Evolutionary conservation across 73 alveolate species (phyloP), one percentile per base, ranked within the genome.

Genomic region (Symbiodinium pilosum): DNA sequence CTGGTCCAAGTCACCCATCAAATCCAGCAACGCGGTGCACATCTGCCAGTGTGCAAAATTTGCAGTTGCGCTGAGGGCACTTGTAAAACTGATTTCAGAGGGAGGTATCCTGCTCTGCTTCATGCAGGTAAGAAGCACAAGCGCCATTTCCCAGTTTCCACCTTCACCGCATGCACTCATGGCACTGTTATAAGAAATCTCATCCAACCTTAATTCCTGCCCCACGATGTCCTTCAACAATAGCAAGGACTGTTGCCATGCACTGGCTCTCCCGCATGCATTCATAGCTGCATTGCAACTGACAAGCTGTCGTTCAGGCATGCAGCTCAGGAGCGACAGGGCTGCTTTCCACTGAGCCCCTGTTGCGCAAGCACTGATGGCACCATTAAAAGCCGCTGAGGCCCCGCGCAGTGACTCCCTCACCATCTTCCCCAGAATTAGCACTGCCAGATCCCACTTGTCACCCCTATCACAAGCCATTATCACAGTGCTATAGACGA

Each of bases 281-380:
- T n/a, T 47, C 56, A 91, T 71, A 81, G 97, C 97, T 12, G 97
- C n/a, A 54, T 91, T 91, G 89, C 43, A 91, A 40, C 97, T 69
- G 24, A 91, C 97, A 42, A 59, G 81, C 47, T 91, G 87, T 24
- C 89, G 89, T 24, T 38, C 16, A 43, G 89, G 88, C 97, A 91
- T 91, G 9, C 54, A 91, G 30, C 18, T 5, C 42, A 91, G 28
- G 18, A 91, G 30, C 32, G 32, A 41, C 39, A 83, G 32, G 1
- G 97, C 97, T 20, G 77, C 89, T 34, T 71, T 75, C 97, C 97
- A 91, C 40, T 69, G 97, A 47, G 77, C 51, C 21, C 89, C 81
- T 3, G 87, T 26, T n/a, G 95, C 43, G 44, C 97, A 91, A 16
- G 88, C 97, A 43, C 81, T 91, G 32, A 91, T 91, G 41, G 88